Evolutionary conservation across 345 rosid genomes (phyloP).

Genomic region (Chamaenerion angustifolium): DNA sequence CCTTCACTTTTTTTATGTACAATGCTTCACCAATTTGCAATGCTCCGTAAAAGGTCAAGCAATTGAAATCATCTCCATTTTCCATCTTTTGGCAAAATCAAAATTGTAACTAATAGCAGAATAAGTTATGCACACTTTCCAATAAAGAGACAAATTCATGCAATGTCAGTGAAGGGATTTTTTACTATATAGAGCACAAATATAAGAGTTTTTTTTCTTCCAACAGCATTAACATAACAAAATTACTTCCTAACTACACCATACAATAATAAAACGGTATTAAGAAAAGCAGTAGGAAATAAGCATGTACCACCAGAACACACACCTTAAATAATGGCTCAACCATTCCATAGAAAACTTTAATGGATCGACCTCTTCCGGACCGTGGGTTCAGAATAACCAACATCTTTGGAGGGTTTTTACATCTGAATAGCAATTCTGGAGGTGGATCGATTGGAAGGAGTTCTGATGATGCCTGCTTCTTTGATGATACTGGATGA

Average conservation of each 20-base stretch:
- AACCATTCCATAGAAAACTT: conserved; percentile 73
- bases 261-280: background rate
- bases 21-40: too few species aligned
- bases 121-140: too few species aligned
- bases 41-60: too few species aligned
- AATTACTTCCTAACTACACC: background rate
- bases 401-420: conserved; percentile 86
- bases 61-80: too few species aligned
- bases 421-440: conserved; percentile 77
- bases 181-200: too few species aligned
- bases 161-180: too few species aligned
- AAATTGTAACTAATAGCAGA: too few species aligned
- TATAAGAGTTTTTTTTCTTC: too few species aligned
- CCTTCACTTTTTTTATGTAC: too few species aligned
- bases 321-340: conserved; percentile 93
- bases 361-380: conserved; percentile 78
- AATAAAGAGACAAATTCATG: too few species aligned
- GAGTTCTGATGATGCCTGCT: conserved; percentile 76
- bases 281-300: background rate
- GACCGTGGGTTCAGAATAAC: conserved; percentile 94
- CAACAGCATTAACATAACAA: too few species aligned
- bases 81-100: too few species aligned
- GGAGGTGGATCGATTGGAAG: conserved; percentile 75
- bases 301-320: background rate
- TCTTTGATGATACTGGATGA: conserved; percentile 79